Evolutionary conservation across 2,329 filamentous ascomycete species (phyloP).

Genomic region (Septoria linicola): DNA sequence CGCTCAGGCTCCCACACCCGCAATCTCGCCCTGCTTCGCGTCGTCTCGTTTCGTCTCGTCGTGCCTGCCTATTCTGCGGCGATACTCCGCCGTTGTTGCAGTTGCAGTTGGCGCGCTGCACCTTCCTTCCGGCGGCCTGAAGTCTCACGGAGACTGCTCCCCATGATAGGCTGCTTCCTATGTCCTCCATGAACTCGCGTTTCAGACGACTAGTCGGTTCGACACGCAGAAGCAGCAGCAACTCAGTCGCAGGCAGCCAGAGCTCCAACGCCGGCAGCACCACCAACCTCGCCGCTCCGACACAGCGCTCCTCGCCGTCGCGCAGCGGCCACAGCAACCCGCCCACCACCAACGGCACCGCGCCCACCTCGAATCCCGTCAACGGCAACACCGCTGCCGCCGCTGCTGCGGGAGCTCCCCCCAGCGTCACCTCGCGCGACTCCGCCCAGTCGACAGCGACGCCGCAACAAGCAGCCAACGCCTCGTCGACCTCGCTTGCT

Average conservation of each 20-base stretch:
- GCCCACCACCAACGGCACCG: conserved; percentile 36
- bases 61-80: conserved; percentile 1
- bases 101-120: conserved; percentile 2
- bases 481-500: conserved; percentile 53
- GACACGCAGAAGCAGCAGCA: conserved; percentile 67
- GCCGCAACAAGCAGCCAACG: conserved; percentile 40
- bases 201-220: conserved; percentile 78
- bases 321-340: conserved; percentile 25
- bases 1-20: not conserved
- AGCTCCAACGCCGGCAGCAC: conserved; percentile 38
- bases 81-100: not conserved
- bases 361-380: conserved; percentile 23
- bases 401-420: conserved; percentile 17
- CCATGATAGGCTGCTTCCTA: conserved; percentile 17
- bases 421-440: conserved; percentile 44
- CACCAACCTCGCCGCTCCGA: conserved; percentile 39
- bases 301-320: conserved; percentile 29
- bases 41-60: no score
- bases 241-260: conserved; percentile 63
- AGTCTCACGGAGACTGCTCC: conserved; percentile 9
- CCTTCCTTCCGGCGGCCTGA: conserved; percentile 7
- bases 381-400: conserved; percentile 39
- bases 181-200: conserved; percentile 71
- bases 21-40: not conserved
- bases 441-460: conserved; percentile 18